phyloP scores from a whole-genome alignment of 2,329 filamentous ascomycete genomes.

The Polytolypa hystricis region DNA sequence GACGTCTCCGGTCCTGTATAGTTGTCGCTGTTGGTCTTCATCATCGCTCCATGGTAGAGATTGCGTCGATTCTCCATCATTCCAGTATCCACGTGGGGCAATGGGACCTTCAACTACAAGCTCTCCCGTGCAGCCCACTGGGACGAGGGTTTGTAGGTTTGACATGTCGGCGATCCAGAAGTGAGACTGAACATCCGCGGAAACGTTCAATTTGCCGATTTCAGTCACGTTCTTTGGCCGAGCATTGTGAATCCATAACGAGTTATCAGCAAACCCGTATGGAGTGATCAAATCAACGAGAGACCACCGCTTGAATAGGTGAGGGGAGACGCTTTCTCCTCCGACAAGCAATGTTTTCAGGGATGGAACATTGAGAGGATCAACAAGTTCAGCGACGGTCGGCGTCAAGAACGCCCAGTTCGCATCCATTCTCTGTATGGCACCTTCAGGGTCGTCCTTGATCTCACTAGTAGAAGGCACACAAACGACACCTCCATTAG shows the following conservation, averaged over 20 bases:
- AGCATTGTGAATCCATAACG: neutral
- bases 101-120: constrained; percentile 28
- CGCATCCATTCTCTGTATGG: constrained; percentile 39
- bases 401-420: constrained; percentile 38
- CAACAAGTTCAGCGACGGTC: constrained; percentile 30
- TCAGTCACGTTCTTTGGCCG: neutral
- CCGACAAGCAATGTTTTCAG: constrained; percentile 35
- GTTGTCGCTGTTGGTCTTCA: constrained; percentile 43
- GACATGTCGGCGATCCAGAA: constrained; percentile 27
- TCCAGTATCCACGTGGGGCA: constrained; percentile 30
- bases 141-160: constrained; percentile 21
- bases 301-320: constrained; percentile 61
- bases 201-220: neutral
- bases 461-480: constrained; percentile 37
- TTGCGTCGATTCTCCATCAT: constrained; percentile 26
- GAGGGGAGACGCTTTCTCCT: constrained; percentile 55
- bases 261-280: constrained; percentile 26
- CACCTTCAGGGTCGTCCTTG: constrained; percentile 37
- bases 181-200: constrained; percentile 12
- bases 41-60: constrained; percentile 19
- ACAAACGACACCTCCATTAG: constrained; percentile 38
- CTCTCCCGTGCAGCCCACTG: constrained; percentile 27
- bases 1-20: constrained; percentile 80
- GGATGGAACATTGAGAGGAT: constrained; percentile 28
- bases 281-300: constrained; percentile 28